Evolutionary conservation across 2,329 filamentous ascomycete genomes (phyloP), one percentile per base, ranked within the genome.

Genomic region (Penicillium sp.): DNA sequence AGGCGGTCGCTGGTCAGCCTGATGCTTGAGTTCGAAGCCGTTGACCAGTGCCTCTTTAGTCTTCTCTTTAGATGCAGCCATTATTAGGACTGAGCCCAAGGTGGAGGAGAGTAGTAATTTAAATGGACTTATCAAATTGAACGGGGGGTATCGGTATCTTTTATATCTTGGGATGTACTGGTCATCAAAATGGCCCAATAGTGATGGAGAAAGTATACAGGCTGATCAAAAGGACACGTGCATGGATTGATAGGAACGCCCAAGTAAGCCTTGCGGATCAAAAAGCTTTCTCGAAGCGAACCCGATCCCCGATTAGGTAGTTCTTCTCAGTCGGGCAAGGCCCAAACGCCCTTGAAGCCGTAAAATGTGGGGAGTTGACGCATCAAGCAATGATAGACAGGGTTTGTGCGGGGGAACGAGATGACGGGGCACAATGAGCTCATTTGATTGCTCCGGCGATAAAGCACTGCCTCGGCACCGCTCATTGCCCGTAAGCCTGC

Each of bases 1-100:
- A 29, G 71, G 71, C n/a, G 66, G 70, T 8, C 45, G 54, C 20
- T 56, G 56, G 25, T 40, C 48, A 6, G 45, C 40, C 22, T 49
- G n/a, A 8, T 22, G 18, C 15, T 37, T 18, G 33, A 47, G 26
- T 25, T 56, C 37, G 9, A 31, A 27, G 27, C 31, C 33, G 9
- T 53, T 41, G 8, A 26, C 20, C 33, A 49, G 37, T 15, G 42
- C 40, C 7, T 57, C 55, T 44, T 58, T 59, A 53, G 57, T 57
- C 18, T 55, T 29, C 37, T 59, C 54, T 29, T 45, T 60, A n/a
- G 53, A 43, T 9, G 51, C 23, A 23, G 44, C 54, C 62, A 63
- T 65, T 9, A 15, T 61, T 49, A 12, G 7, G 18, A 40, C 11
- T 18, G 22, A 37, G 14, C 12, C 15, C 15, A n/a, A 22, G 29